These are phyloP conservation scores for Quercus bicolor DNA, from an alignment of 306 rosid genomes.

Conservation along the genomic window DNA sequence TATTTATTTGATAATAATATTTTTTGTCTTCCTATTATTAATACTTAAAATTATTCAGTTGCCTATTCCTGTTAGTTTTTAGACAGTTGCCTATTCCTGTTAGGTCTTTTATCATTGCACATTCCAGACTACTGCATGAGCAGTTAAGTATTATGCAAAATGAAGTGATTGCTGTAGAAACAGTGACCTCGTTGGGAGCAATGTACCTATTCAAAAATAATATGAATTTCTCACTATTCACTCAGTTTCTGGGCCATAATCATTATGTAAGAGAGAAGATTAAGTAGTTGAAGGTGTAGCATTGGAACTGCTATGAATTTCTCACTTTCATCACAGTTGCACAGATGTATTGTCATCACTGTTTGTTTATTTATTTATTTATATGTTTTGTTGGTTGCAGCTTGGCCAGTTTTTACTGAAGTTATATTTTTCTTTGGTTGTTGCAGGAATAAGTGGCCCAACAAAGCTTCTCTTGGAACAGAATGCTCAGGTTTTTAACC, in stretches of 20 bases:
- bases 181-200: too few species aligned
- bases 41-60: background rate
- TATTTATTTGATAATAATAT: background rate
- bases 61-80: background rate
- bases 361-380: background rate
- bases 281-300: too few species aligned
- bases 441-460: conserved; percentile 61
- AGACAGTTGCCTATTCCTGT: background rate
- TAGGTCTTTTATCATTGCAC: background rate
- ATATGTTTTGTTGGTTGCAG: background rate
- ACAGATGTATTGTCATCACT: background rate
- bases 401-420: conserved; percentile 2
- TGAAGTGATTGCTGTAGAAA: background rate
- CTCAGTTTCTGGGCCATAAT: too few species aligned
- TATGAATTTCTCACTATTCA: too few species aligned
- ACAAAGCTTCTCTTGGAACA: conserved; percentile 80
- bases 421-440: conserved; percentile 25
- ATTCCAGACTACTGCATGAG: background rate
- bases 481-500: conserved; percentile 74
- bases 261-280: too few species aligned
- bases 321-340: background rate
- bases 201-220: too few species aligned
- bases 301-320: too few species aligned
- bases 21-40: background rate
- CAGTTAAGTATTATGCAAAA: background rate